Conservation (phyloP, 805 yeast genomes). For the Wickerhamomyces chaumierensis region DNA sequence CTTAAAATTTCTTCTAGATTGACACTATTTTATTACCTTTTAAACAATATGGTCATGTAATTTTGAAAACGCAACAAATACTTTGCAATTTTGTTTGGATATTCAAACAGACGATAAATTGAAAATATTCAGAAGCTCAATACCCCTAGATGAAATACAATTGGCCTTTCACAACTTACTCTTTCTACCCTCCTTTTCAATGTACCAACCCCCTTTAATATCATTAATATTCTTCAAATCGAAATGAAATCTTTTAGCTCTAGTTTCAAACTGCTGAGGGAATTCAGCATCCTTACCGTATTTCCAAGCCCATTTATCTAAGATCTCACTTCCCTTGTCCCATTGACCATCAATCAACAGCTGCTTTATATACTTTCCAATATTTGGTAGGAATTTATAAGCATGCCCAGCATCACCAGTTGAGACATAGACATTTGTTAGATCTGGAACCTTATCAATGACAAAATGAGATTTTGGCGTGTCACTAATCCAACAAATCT, state of each 20-base stretch:
- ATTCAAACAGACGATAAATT: too few relatives aligned
- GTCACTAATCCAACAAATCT: slow-evolving; percentile 32
- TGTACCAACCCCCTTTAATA: not conserved
- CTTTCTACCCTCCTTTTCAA: not conserved
- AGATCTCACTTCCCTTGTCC: slow-evolving; percentile 9
- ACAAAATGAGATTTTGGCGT: slow-evolving; percentile 30
- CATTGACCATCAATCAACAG: slow-evolving; percentile 20
- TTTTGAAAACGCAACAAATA: too few relatives aligned
- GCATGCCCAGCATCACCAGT: slow-evolving; percentile 40
- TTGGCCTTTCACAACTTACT: too few relatives aligned
- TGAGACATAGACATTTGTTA: slow-evolving; percentile 25
- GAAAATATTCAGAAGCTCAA: too few relatives aligned
- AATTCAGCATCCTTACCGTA: slow-evolving; percentile 5
- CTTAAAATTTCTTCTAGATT: too few relatives aligned
- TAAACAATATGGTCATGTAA: too few relatives aligned
- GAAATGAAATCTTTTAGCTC: slow-evolving; percentile 10
- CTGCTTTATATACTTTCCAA: slow-evolving; percentile 30
- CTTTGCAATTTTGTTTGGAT: too few relatives aligned
- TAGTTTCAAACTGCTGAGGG: slow-evolving; percentile 7
- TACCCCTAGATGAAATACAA: too few relatives aligned
- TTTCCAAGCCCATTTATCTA: slow-evolving; percentile 24
- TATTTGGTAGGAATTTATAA: slow-evolving; percentile 33
- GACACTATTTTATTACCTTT: too few relatives aligned
- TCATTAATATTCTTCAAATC: slow-evolving; percentile 10
- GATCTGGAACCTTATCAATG: slow-evolving; percentile 27